Evolutionary conservation across 2,329 filamentous ascomycete species (phyloP), one percentile per base, ranked within the genome.

Genomic region (Neopestalotiopsis sp.): DNA sequence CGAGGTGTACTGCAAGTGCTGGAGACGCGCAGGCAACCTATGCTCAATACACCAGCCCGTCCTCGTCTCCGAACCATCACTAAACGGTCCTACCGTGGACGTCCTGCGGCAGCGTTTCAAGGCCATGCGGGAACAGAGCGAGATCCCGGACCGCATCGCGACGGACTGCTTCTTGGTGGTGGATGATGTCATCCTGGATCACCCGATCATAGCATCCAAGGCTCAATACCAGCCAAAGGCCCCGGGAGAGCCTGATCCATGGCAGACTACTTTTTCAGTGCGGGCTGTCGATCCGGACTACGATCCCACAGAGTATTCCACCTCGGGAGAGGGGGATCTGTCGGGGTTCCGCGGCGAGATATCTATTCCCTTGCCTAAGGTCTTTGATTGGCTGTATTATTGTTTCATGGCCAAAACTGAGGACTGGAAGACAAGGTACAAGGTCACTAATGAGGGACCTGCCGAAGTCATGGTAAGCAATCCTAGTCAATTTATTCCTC

Each of bases 321-420:
- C n/a, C 24, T 28, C 58, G 30, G 30, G 9, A 7, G 58, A 60
- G 9, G 58, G 58, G 14, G 58, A 34, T 24, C n/a, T 6, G 58
- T 30, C 58, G 13, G 58, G 4, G 9, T 60, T 60, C 30, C 5
- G 9, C 1, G 58, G 58, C 24, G 14, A 24, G 14, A 60, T 60
- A 7, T 10, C 58, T 7, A 60, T 60, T 17, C 58, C 58, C 17
- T 28, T 60, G 12, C 58, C 58, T 3, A 60, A 60, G n/a, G 58
- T 60, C 58, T 60, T 60, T 60, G 58, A 60, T 17, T 60, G 58
- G 58, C 58, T 60, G 58, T 60, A 60, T 34, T 60, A 60, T 34
- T 60, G 58, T 28, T 60, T 60, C n/a, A 10, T 28, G 5, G 58
- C 58, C 58, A 60, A 60, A n/a, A 60, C 17, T 17, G 58, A 28